phyloP scores from a whole-genome alignment of 805 yeast species.

The Kuraishia cidri region DNA sequence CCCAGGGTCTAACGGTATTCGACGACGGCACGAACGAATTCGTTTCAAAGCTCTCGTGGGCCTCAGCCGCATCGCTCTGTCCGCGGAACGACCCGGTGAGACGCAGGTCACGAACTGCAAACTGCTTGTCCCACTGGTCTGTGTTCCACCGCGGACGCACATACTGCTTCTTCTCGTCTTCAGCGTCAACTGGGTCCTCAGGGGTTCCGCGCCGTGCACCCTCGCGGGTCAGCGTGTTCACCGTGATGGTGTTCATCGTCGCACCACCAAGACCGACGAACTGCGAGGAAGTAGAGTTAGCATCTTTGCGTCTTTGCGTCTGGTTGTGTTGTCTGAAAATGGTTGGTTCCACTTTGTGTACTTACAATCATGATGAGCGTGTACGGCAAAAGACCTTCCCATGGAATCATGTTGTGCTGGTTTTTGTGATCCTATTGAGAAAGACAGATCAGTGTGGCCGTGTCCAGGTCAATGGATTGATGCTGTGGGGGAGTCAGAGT shows the following conservation, averaged over 20 bases:
- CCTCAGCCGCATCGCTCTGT: constrained; percentile 55
- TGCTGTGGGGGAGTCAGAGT: too few relatives aligned
- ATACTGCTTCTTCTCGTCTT: constrained; percentile 35
- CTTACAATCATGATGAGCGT: constrained; percentile 45
- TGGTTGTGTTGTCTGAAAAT: too few relatives aligned
- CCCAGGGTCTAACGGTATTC: constrained; percentile 23
- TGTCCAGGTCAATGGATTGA: too few relatives aligned
- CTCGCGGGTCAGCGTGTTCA: too few relatives aligned
- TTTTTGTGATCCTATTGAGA: too few relatives aligned
- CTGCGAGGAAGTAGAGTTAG: constrained; percentile 17
- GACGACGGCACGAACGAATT: constrained; percentile 35
- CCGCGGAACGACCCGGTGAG: constrained; percentile 70
- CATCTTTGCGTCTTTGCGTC: too few relatives aligned
- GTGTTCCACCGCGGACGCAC: constrained; percentile 44
- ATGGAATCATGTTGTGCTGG: constrained; percentile 47
- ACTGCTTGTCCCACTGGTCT: constrained; percentile 44
- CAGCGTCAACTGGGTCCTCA: too few relatives aligned
- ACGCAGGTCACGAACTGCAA: constrained; percentile 68
- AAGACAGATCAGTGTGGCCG: too few relatives aligned
- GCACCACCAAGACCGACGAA: constrained; percentile 47
- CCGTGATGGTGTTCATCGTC: too few relatives aligned
- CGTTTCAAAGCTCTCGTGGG: constrained; percentile 75
- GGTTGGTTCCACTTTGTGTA: too few relatives aligned
- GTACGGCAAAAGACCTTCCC: constrained; percentile 59
- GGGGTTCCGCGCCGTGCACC: constrained; percentile 8